phyloP scores from a whole-genome alignment of 2,329 filamentous ascomycete species.

The Ophiostoma sp. region DNA sequence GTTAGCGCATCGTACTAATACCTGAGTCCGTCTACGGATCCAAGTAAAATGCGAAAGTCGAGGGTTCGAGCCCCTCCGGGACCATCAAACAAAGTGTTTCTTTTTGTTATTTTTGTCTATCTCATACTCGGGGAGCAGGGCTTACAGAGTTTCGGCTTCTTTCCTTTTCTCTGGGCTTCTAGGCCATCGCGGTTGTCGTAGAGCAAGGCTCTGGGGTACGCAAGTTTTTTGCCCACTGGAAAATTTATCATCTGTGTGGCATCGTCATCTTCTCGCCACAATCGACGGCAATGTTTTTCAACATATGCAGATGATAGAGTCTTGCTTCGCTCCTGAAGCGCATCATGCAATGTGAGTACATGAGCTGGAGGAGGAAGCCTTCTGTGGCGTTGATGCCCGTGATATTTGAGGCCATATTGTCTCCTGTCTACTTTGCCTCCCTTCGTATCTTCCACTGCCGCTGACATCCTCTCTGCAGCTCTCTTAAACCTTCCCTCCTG shows the following conservation, averaged over 20 bases:
- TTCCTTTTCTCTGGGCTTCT: background rate
- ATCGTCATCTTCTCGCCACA: background rate
- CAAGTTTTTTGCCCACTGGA: background rate
- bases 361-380: background rate
- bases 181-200: background rate
- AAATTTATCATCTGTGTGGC: background rate
- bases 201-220: background rate
- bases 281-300: background rate
- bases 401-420: background rate
- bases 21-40: background rate
- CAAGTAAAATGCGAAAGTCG: slow-evolving; percentile 18
- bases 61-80: slow-evolving; percentile 24
- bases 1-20: slow-evolving; percentile 23
- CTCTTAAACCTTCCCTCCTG: background rate
- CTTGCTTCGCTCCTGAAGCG: background rate
- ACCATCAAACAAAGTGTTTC: slow-evolving; percentile 11
- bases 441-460: background rate
- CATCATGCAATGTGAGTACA: background rate
- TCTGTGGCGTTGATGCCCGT: background rate
- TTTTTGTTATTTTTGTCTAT: background rate
- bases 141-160: background rate
- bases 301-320: too few relatives aligned
- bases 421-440: background rate
- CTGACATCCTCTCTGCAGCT: background rate
- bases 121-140: background rate